Evolutionary conservation across 495 filamentous ascomycete genomes (phyloP), one percentile per base, ranked within the genome.

Genomic region (Aspergillus affinis): DNA sequence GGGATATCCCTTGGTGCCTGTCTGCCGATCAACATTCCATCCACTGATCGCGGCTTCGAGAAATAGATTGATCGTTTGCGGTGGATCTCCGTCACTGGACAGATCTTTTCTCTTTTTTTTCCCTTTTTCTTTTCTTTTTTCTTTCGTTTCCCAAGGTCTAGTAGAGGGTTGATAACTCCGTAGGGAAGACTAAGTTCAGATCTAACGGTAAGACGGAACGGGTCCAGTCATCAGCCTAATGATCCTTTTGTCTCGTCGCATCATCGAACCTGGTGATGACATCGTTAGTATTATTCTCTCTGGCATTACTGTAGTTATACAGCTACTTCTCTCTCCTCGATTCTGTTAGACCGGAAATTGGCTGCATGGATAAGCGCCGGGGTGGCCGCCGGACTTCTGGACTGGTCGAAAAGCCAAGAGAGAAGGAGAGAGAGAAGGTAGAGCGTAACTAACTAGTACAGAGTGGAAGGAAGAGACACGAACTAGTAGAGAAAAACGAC

Each of bases 361-460:
- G 23, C 23, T 2, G 23, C 23, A 26, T 26, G 2, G 23, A 26
- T 26, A 26, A 4, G 23, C 23, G 23, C 23, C 4, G 23, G 23
- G 4, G 2, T 26, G 23, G 23, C 7, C 7, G n/a, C 30, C 7
- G 30, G 30, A 41, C 36, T 41, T 41, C 36, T 41, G 36, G 36
- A 41, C 36, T 13, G 36, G 36, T 41, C 36, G 36, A 41, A 6
- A 41, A 13, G 36, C 36, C 36, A 41, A 15, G 36, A 15, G 23
- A 36, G 41, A n/a, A n/a, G n/a, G n/a, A 49, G 54, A 57, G 54
- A 32, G 54, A 27, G 21, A n/a, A 32, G 2, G 26, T 26, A 26
- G n/a, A n/a, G n/a, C n/a, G n/a, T n/a, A n/a, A n/a, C n/a, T n/a
- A n/a, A n/a, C n/a, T n/a, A n/a, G n/a, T n/a, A n/a, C 23, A n/a